Evolutionary conservation across 2,329 filamentous ascomycete genomes (phyloP).

Genomic region (Allantophomopsis cytisporea): DNA sequence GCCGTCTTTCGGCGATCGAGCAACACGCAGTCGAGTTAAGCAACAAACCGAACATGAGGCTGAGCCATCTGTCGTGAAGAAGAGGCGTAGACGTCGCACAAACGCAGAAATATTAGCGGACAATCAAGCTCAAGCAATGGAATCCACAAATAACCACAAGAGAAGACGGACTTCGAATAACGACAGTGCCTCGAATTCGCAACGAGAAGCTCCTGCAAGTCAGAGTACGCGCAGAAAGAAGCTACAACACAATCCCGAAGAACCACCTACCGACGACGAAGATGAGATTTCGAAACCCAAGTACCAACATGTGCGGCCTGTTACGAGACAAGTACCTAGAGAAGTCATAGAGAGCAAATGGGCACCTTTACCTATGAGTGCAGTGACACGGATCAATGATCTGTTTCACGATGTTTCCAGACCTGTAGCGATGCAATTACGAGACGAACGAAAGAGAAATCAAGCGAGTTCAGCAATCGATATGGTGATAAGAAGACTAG

Average conservation of each 20-base stretch:
- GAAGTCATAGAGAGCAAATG: constrained; percentile 57
- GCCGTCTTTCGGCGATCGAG: constrained; percentile 1
- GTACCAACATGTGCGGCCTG: constrained; percentile 37
- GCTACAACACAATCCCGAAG: too few species aligned
- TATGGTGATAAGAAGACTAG: constrained; percentile 38
- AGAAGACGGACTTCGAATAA: too few species aligned
- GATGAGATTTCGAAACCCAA: constrained; percentile 6
- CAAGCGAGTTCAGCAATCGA: constrained; percentile 36
- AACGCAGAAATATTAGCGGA: constrained; percentile 1
- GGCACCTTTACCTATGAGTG: constrained; percentile 38
- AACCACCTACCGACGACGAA: neutral
- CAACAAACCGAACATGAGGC: constrained; percentile 1
- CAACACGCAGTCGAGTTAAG: neutral
- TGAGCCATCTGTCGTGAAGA: neutral
- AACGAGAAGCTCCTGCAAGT: too few species aligned
- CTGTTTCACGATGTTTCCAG: constrained; percentile 46
- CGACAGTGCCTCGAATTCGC: too few species aligned
- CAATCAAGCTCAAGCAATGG: neutral
- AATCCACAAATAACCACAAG: neutral
- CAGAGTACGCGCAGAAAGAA: too few species aligned
- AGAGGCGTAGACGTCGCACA: neutral
- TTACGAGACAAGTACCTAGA: constrained; percentile 40
- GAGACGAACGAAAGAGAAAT: constrained; percentile 27
- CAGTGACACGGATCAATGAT: constrained; percentile 38
- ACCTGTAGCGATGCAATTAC: constrained; percentile 44